Evolutionary conservation across 192 early-diverging fungal species (phyloP), one percentile per base, ranked within the genome.

Genomic region (Coemansia biformis): DNA sequence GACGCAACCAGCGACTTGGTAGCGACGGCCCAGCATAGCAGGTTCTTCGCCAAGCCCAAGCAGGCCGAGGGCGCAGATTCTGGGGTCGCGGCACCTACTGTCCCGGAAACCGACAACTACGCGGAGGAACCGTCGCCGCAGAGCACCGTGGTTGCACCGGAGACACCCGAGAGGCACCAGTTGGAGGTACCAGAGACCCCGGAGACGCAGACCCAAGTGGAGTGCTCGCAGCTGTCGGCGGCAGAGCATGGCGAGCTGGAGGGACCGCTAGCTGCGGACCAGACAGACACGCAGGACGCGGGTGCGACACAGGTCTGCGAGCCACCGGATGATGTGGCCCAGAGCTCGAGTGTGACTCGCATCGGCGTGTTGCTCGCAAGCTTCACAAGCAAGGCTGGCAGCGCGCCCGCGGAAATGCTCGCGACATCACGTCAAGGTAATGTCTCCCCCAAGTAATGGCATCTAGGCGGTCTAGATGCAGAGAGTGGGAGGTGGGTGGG

Each of bases 31-130:
- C 21, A 54, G 17, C 46, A 49, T 6, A 74, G 70, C 43, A 22
- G 51, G 30, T 74, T 74, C 58, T 74, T 74, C 50, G 24, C 29
- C 31, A 31, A 17, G 10, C 13, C 42, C 15, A 8, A 10, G 22
- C 22, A 11, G 2, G 41, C 14, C 6, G 41, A 13, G 41, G 6
- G 24, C 13, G 11, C 1, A 4, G 26, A 43, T 13, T n/a, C 3
- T 6, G 6, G 24, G 3, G 24, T 6, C 6, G 24, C 24, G 6
- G 24, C 24, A 6, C 24, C 24, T 5, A 6, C 24, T 18, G 38
- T n/a, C 13, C 12, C 9, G 18, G 15, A 15, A 12, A 18, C 3
- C 6, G 19, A 18, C 23, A 8, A 6, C 7, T 15, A 40, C 6
- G 23, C 9, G 12, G 38, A 40, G 37, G 16, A 17, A 5, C 37